Base-by-base conservation (phyloP, 768 basidiomycete genomes). In the Nevesoporus exiguus region DNA sequence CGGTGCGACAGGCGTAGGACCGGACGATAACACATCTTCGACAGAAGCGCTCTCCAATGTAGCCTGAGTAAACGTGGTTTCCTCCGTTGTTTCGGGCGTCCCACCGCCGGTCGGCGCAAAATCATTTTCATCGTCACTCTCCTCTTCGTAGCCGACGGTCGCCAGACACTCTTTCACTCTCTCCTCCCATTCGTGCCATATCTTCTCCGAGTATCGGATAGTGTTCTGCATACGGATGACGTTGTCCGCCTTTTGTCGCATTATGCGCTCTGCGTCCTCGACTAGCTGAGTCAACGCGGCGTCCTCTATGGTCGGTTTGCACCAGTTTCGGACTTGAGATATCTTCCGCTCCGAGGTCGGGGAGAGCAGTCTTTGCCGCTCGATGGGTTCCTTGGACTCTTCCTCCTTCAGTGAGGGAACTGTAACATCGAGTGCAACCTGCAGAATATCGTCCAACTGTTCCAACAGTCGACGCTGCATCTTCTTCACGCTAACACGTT, bases 191-290 rank as follows among this genome's bases (percentile, higher is more conserved):
- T 98, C 97, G 63, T 88, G 88, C 76, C 96, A 86, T 29, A 97
- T 90, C 74, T 95, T 96, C 76, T 98, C 97, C 37, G 93, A 86
- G 71, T 98, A 98, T 50, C 91, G 80, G 61, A 99, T 94, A 19
- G 94, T 98, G 66, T 96, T 97, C 72, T 96, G 92, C 85, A 99
- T 85, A 36, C 97, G 85, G 58, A 93, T 89, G 46, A 98, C 91
- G 60, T 88, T 93, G 70, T 95, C 94, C 58, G 94, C 82, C 78
- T 99, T 99, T 72, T 91, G 87, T 30, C 91, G 79, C 80, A 95
- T 90, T 47, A 95, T 80, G 33, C 90, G 83, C 61, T 95, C 93
- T 8, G 86, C 87, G 65, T 98, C 95, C 61, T 90, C 83, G 49
- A 90, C 80, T 21, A 99, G 81, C 62, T 93, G 84, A 3, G 81